These are phyloP conservation scores for Acanthamoeba healyi DNA, from an alignment of 208 protist genomes.

Conservation along the genomic window DNA sequence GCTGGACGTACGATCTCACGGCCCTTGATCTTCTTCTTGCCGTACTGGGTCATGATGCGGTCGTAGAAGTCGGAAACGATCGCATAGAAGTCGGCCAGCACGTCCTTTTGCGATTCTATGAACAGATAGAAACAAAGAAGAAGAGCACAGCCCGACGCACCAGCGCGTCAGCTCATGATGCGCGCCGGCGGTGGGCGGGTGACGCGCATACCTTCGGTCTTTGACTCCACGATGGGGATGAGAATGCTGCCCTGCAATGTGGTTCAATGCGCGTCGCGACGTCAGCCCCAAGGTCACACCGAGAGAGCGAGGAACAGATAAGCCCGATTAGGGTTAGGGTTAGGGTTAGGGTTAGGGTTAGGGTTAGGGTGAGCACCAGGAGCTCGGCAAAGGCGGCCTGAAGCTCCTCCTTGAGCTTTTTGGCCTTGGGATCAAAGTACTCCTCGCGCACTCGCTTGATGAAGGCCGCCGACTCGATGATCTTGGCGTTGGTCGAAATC, in stretches of 20 bases:
- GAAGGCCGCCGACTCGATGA: conserved; percentile 27
- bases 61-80: conserved; percentile 67
- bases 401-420: conserved; percentile 66
- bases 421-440: conserved; percentile 73
- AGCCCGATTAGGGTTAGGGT: too few relatives aligned
- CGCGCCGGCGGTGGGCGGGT: background rate
- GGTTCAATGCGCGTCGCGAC: too few relatives aligned
- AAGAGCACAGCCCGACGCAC: too few relatives aligned
- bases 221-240: conserved; percentile 53
- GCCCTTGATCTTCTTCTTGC: conserved; percentile 76
- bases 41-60: conserved; percentile 57
- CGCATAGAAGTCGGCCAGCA: conserved; percentile 7
- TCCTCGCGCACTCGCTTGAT: conserved; percentile 52
- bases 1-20: conserved; percentile 16
- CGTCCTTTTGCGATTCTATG: conserved; percentile 38
- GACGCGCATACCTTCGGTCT: background rate
- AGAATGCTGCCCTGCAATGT: conserved; percentile 60
- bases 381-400: conserved; percentile 62
- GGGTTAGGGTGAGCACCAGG: background rate
- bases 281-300: too few relatives aligned
- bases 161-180: background rate
- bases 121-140: background rate
- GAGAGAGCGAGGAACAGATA: too few relatives aligned
- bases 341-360: background rate
- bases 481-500: conserved; percentile 59